Evolutionary conservation across 805 yeast genomes (phyloP).

Genomic region (Yarrowia yakushimensis): DNA sequence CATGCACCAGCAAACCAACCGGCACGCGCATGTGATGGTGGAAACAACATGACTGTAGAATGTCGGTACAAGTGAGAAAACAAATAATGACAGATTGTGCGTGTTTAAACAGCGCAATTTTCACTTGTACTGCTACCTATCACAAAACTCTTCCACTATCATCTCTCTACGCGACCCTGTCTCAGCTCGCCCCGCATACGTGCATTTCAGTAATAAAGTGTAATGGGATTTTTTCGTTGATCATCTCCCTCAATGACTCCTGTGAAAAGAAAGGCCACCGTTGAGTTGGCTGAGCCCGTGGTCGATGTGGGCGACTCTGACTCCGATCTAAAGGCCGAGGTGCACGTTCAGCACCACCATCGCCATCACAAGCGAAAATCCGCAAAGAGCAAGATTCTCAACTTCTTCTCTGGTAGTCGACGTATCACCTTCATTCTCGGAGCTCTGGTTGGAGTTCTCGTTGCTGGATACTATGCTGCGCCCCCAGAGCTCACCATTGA

Average conservation of each 20-base stretch:
- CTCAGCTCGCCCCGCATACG: not conserved
- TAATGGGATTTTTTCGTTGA: not conserved
- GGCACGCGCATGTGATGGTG: too few relatives aligned
- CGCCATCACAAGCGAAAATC: not conserved
- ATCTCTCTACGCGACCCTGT: not conserved
- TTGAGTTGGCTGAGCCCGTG: not conserved
- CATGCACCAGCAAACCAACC: too few relatives aligned
- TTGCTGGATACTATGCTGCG: constrained; percentile 62
- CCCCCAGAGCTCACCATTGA: not conserved
- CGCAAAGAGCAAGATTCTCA: constrained; percentile 1
- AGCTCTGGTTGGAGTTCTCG: constrained; percentile 61
- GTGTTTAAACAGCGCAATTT: too few relatives aligned
- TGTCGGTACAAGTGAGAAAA: too few relatives aligned
- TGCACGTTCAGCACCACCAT: constrained; percentile 8
- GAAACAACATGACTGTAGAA: too few relatives aligned
- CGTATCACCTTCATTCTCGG: constrained; percentile 66
- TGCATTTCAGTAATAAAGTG: not conserved
- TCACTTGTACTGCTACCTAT: too few relatives aligned
- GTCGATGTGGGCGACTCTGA: not conserved
- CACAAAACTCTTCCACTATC: not conserved
- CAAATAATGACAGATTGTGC: too few relatives aligned
- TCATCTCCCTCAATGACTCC: not conserved
- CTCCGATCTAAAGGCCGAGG: not conserved
- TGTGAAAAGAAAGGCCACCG: not conserved
- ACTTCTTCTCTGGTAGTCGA: constrained; percentile 41